These are phyloP conservation scores for Hemisphaericaspora subhashii DNA, from an alignment of 1,139 yeast species.

Conservation along the genomic window DNA sequence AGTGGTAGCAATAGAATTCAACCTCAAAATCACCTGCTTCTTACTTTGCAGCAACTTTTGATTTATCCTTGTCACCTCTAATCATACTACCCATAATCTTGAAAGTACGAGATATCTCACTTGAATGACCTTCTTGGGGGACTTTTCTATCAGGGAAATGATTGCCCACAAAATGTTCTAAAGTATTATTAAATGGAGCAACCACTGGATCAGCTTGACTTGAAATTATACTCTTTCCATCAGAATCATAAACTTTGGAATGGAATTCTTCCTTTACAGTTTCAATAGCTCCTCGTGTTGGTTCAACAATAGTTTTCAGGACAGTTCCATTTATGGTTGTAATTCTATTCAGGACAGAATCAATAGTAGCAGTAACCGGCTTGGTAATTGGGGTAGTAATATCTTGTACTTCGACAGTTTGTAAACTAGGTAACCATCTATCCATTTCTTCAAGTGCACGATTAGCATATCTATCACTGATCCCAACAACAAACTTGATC, in stretches of 20 bases:
- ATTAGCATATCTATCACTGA: slow-evolving; percentile 33
- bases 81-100: slow-evolving; percentile 41
- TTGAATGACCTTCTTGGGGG: slow-evolving; percentile 42
- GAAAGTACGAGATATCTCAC: slow-evolving; percentile 53
- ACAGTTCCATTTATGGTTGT: slow-evolving; percentile 23
- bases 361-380: slow-evolving; percentile 38
- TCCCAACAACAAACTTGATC: slow-evolving; percentile 24
- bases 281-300: slow-evolving; percentile 44
- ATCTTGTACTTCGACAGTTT: slow-evolving; percentile 39
- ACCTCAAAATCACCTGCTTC: not conserved
- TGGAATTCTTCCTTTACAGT: slow-evolving; percentile 24
- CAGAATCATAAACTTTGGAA: slow-evolving; percentile 42
- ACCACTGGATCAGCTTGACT: slow-evolving; percentile 63
- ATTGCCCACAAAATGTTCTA: slow-evolving; percentile 43
- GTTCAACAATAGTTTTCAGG: slow-evolving; percentile 33
- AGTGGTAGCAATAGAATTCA: no score
- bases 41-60: not conserved
- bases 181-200: slow-evolving; percentile 55
- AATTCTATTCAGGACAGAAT: slow-evolving; percentile 28
- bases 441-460: slow-evolving; percentile 37
- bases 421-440: slow-evolving; percentile 31
- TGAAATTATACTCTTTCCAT: slow-evolving; percentile 62
- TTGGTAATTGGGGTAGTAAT: slow-evolving; percentile 43
- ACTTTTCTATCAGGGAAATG: slow-evolving; percentile 46
- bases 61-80: slow-evolving; percentile 11